Conservation (phyloP, 371 early-diverging fungal genomes). For the Smittium mucronatum region DNA sequence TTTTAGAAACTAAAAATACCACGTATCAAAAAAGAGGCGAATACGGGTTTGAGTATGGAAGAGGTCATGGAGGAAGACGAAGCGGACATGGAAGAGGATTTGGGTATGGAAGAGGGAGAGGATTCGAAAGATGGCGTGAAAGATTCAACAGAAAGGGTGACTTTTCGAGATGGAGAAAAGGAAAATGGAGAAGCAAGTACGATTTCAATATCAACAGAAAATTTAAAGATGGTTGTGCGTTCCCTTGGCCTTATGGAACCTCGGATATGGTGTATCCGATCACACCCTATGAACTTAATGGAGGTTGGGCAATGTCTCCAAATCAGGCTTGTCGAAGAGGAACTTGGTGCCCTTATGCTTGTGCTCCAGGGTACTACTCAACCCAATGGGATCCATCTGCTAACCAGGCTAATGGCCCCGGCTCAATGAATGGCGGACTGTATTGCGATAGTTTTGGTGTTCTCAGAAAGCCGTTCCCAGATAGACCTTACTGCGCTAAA, state of each 20-base stretch:
- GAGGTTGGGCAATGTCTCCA: slow-evolving; percentile 38
- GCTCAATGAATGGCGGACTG: slow-evolving; percentile 33
- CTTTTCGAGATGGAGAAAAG: background rate
- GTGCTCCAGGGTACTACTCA: slow-evolving; percentile 31
- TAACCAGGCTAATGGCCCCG: slow-evolving; percentile 18
- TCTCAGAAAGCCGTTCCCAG: slow-evolving; percentile 26
- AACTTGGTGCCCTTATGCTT: slow-evolving; percentile 34
- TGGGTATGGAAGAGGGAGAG: too few species aligned
- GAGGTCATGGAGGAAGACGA: too few species aligned
- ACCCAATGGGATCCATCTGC: slow-evolving; percentile 33
- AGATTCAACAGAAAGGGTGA: too few species aligned
- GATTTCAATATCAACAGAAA: background rate
- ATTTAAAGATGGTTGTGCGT: slow-evolving; percentile 10
- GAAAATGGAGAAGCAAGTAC: background rate
- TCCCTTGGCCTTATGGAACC: slow-evolving; percentile 25
- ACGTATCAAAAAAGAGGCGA: too few species aligned
- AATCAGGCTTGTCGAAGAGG: slow-evolving; percentile 24
- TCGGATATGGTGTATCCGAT: slow-evolving; percentile 28
- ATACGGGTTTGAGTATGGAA: too few species aligned
- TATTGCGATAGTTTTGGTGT: slow-evolving; percentile 22
- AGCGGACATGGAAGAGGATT: too few species aligned
- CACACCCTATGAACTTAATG: slow-evolving; percentile 21
- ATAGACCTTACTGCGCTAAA: slow-evolving; percentile 20
- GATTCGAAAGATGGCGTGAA: too few species aligned
- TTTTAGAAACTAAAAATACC: too few species aligned